These are phyloP conservation scores for Daldinia sp. DNA, from an alignment of 2,329 filamentous ascomycete genomes.

Conservation along the genomic window DNA sequence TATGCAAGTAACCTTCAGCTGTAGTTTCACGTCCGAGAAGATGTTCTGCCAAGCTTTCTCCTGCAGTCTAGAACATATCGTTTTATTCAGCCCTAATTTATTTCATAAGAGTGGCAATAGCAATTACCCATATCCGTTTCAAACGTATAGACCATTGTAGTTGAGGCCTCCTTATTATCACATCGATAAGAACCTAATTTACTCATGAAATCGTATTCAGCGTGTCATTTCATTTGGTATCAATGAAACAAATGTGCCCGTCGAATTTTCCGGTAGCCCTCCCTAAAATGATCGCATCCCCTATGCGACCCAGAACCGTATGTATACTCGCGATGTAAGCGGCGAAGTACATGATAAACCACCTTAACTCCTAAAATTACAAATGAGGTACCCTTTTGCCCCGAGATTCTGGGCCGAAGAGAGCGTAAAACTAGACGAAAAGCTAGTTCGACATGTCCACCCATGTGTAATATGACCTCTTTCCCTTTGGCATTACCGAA, in stretches of 20 bases:
- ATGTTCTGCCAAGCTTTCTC: background rate
- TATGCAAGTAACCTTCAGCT: background rate
- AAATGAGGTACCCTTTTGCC: conserved; percentile 1
- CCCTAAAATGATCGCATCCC: conserved; percentile 3
- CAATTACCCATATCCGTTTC: background rate
- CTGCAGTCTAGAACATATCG: background rate
- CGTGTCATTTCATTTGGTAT: conserved; percentile 17
- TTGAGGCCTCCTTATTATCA: conserved; percentile 4
- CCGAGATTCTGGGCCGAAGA: background rate
- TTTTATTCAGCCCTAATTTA: background rate
- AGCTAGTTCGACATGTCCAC: conserved; percentile 1
- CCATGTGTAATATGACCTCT: conserved; percentile 20
- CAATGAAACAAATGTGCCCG: conserved; percentile 1
- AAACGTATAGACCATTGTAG: background rate
- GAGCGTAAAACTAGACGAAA: conserved; percentile 3
- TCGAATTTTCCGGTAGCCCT: conserved; percentile 14
- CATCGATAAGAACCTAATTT: background rate
- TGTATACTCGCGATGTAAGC: conserved; percentile 22
- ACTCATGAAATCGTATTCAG: conserved; percentile 19
- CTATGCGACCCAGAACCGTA: conserved; percentile 6
- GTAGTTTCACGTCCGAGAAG: background rate
- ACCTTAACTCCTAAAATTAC: conserved; percentile 31
- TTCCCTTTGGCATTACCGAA: background rate
- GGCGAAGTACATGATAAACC: conserved; percentile 13
- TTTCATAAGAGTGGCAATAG: background rate